phyloP scores from a whole-genome alignment of 495 filamentous ascomycete species.

The Daldinia vernicosa region DNA sequence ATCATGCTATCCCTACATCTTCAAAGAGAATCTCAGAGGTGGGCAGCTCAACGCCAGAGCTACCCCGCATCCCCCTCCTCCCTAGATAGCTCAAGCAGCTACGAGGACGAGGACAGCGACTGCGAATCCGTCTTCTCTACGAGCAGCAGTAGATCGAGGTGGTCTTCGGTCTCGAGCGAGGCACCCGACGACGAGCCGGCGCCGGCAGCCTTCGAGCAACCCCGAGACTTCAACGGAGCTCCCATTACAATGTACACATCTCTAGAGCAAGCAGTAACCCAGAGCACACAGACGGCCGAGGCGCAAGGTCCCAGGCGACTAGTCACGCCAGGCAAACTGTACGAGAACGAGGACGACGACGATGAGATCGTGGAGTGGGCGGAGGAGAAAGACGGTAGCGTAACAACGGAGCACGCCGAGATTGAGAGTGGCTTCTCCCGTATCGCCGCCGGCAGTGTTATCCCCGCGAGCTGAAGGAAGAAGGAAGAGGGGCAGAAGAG shows the following conservation, averaged over 20 bases:
- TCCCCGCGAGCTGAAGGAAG: constrained; percentile 14
- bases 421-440: constrained; percentile 1
- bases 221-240: constrained; percentile 41
- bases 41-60: constrained; percentile 39
- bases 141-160: constrained; percentile 20
- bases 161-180: constrained; percentile 44
- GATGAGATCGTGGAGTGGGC: constrained; percentile 45
- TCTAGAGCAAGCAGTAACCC: constrained; percentile 43
- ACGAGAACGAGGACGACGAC: constrained; percentile 50
- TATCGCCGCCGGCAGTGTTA: not conserved
- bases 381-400: constrained; percentile 16
- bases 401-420: not conserved
- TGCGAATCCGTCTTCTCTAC: constrained; percentile 34
- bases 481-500: not conserved
- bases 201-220: constrained; percentile 28
- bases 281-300: constrained; percentile 32
- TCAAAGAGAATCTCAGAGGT: constrained; percentile 32
- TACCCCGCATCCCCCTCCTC: constrained; percentile 38
- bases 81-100: constrained; percentile 13
- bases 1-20: constrained; percentile 34
- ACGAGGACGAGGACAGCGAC: constrained; percentile 29
- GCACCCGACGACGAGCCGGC: constrained; percentile 37
- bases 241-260: constrained; percentile 45
- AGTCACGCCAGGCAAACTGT: constrained; percentile 46
- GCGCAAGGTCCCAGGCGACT: constrained; percentile 33